phyloP scores from a whole-genome alignment of 225 moss, liverwort and hornwort genomes.

The Bryum argenteum region DNA sequence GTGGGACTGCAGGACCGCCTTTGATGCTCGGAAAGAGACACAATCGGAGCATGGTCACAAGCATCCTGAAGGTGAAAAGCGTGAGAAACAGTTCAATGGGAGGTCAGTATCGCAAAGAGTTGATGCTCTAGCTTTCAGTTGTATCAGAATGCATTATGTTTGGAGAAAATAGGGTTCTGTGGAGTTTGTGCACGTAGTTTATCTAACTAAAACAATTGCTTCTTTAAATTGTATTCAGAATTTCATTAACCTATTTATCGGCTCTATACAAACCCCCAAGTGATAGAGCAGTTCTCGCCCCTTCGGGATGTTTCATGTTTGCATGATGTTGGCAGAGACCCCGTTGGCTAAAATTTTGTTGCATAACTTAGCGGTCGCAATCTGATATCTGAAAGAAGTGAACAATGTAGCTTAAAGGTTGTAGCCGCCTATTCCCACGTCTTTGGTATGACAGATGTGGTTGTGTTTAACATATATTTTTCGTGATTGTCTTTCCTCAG shows the following conservation, averaged over 20 bases:
- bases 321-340: not conserved
- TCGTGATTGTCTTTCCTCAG: conserved; percentile 33
- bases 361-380: not conserved
- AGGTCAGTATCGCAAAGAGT: conserved; percentile 35
- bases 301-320: not conserved
- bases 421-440: not conserved
- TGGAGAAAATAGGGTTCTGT: not conserved
- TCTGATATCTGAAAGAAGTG: not conserved
- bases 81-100: conserved; percentile 48
- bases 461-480: conserved; percentile 9
- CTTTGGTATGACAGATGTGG: conserved; percentile 6
- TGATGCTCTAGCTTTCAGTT: not conserved
- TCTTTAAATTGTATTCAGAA: not conserved
- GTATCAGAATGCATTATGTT: not conserved
- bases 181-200: not conserved
- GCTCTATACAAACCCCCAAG: not conserved
- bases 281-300: not conserved
- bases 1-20: conserved; percentile 40
- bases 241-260: no score
- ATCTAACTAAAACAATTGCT: not conserved
- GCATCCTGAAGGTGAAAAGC: conserved; percentile 34
- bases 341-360: not conserved
- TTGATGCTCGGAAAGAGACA: conserved; percentile 56
- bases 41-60: conserved; percentile 43
- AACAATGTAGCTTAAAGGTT: conserved; percentile 1